These are phyloP conservation scores for Spathaspora passalidarum DNA, from an alignment of 805 yeast species.

Conservation along the genomic window DNA sequence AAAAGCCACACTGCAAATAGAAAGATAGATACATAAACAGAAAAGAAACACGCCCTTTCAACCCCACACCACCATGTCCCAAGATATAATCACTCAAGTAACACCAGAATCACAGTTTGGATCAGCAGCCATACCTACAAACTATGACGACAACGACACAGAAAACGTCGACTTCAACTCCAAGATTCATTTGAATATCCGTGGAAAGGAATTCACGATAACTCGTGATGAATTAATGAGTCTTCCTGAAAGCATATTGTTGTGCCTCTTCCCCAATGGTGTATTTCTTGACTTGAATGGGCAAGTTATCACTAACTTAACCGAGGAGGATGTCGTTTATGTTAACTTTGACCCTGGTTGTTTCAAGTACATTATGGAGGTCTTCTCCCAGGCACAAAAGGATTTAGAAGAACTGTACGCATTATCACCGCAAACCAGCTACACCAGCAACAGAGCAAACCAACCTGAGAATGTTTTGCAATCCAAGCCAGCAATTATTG, in stretches of 20 bases:
- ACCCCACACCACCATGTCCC: conserved; percentile 26
- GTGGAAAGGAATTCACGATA: conserved; percentile 71
- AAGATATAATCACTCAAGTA: conserved; percentile 71
- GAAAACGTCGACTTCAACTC: conserved; percentile 55
- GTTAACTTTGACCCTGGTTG: conserved; percentile 87
- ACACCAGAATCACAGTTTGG: conserved; percentile 31
- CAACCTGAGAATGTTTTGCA: conserved; percentile 52
- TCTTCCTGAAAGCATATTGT: conserved; percentile 83
- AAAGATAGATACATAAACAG: no score
- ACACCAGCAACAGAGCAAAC: conserved; percentile 7
- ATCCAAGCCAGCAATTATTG: conserved; percentile 86
- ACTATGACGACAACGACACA: conserved; percentile 19
- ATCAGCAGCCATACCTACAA: conserved; percentile 4
- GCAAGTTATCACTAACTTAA: conserved; percentile 70
- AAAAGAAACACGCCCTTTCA: no score
- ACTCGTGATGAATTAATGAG: conserved; percentile 88
- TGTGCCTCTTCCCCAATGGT: conserved; percentile 88
- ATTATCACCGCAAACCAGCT: conserved; percentile 33
- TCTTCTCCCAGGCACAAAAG: conserved; percentile 66
- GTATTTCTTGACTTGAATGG: conserved; percentile 78
- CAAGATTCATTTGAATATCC: conserved; percentile 69
- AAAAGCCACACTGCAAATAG: no score
- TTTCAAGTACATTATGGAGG: conserved; percentile 75
- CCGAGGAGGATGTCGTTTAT: conserved; percentile 75
- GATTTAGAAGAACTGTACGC: conserved; percentile 35